Percentiles rank a stretch among this genome's conserved stretches.
Evolutionary conservation across 208 protist species (phyloP).

Genomic region (Entamoeba nuttalli): DNA sequence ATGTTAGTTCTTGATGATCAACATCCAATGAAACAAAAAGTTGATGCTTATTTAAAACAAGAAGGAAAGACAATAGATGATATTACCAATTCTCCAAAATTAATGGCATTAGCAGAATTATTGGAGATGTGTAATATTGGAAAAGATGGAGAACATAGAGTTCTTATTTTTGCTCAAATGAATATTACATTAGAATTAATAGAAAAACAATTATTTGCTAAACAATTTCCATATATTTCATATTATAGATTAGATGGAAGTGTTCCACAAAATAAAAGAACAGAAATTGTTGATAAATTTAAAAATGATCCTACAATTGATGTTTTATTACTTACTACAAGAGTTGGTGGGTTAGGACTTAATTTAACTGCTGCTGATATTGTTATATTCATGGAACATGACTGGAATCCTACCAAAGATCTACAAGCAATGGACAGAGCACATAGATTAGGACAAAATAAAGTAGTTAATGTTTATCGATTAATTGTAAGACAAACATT

Average conservation of each 20-base stretch:
- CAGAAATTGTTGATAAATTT: slow-evolving; percentile 30
- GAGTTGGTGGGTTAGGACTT: slow-evolving; percentile 83
- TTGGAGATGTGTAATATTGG: not conserved
- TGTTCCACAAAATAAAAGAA: slow-evolving; percentile 6
- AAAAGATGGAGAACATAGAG: not conserved
- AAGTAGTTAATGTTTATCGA: slow-evolving; percentile 55
- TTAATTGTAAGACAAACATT: slow-evolving; percentile 59
- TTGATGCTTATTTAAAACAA: not conserved
- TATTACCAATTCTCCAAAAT: not conserved
- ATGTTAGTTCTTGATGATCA: slow-evolving; percentile 39
- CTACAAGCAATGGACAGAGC: slow-evolving; percentile 69
- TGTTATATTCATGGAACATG: slow-evolving; percentile 95
- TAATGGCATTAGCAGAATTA: not conserved
- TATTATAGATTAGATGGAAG: slow-evolving; percentile 32
- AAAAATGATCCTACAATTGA: slow-evolving; percentile 61
- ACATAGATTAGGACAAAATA: slow-evolving; percentile 40
- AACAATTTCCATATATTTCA: not conserved
- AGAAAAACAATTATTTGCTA: not conserved
- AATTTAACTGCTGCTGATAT: slow-evolving; percentile 93
- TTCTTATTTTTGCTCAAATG: not conserved
- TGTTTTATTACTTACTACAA: slow-evolving; percentile 85
- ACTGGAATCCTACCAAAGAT: slow-evolving; percentile 85
- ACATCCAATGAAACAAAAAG: not conserved
- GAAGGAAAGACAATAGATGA: not conserved
- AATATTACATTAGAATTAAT: not conserved